Percentiles rank a stretch among this genome's conserved stretches.
These are phyloP conservation scores for Silene uniflora DNA, from an alignment of 148 eudicot species.

Conservation along the genomic window DNA sequence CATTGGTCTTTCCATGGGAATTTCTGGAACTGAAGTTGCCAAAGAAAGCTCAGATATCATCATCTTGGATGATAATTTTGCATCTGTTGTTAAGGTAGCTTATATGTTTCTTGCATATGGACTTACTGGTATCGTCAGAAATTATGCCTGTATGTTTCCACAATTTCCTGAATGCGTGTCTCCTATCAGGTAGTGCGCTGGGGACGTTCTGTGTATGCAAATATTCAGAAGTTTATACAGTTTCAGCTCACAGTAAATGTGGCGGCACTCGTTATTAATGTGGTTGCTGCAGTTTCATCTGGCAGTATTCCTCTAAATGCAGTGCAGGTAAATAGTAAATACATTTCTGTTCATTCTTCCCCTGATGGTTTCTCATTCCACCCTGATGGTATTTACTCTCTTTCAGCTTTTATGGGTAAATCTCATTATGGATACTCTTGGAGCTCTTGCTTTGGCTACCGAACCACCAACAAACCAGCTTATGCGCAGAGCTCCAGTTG, in stretches of 20 bases:
- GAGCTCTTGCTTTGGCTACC: conserved; percentile 94
- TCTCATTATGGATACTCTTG: conserved; percentile 98
- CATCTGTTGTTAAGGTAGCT: too few relatives aligned
- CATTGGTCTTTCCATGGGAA: too few relatives aligned
- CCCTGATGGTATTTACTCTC: background rate
- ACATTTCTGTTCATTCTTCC: background rate
- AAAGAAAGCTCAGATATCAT: too few relatives aligned
- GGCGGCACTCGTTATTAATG: conserved; percentile 83
- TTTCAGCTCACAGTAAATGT: conserved; percentile 94
- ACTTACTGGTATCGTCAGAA: too few relatives aligned
- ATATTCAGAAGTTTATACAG: conserved; percentile 90
- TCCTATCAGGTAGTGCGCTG: too few relatives aligned
- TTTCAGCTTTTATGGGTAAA: conserved; percentile 97
- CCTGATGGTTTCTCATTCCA: background rate
- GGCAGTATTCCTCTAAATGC: conserved; percentile 80
- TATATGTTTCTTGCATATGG: too few relatives aligned
- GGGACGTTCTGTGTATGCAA: conserved; percentile 52
- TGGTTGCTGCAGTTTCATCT: conserved; percentile 72
- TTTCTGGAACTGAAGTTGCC: too few relatives aligned
- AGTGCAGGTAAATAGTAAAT: conserved; percentile 51
- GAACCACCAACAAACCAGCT: conserved; percentile 90
- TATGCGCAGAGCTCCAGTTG: conserved; percentile 85
- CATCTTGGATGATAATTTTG: too few relatives aligned
- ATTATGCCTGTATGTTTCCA: too few relatives aligned
- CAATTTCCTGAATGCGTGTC: too few relatives aligned